Percentiles rank a stretch among this genome's conserved stretches.
These are phyloP conservation scores for Rhypophila decipiens DNA, from an alignment of 495 filamentous ascomycete species.

Conservation along the genomic window DNA sequence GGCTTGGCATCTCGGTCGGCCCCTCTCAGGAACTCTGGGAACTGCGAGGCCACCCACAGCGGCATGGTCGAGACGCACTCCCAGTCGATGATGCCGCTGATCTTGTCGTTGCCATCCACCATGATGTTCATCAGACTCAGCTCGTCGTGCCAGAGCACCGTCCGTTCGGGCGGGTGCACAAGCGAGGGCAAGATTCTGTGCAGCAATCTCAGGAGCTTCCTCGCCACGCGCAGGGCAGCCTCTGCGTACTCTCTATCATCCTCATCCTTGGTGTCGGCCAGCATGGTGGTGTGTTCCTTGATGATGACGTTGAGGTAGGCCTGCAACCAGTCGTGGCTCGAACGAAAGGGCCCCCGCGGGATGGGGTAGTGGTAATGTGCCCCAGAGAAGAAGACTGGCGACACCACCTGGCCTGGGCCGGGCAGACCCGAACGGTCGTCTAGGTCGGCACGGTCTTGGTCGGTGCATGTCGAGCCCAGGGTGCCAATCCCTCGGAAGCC, in stretches of 20 bases:
- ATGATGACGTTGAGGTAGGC: conserved; percentile 20
- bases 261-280: conserved; percentile 8
- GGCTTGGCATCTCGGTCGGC: conserved; percentile 22
- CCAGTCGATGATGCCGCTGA: conserved; percentile 50
- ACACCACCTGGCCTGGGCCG: conserved; percentile 20
- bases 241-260: conserved; percentile 24
- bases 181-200: conserved; percentile 23
- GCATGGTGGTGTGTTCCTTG: conserved; percentile 18
- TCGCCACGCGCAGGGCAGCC: conserved; percentile 14
- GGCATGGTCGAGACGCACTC: conserved; percentile 45
- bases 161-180: conserved; percentile 21
- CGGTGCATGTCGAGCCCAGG: conserved; percentile 4
- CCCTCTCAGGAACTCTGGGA: conserved; percentile 38
- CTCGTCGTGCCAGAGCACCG: conserved; percentile 41
- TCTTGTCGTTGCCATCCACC: conserved; percentile 32
- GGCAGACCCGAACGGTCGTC: not conserved
- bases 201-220: conserved; percentile 18
- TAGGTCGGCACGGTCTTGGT: not conserved
- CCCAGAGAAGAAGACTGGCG: conserved; percentile 20
- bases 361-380: conserved; percentile 19
- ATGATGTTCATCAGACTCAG: conserved; percentile 46
- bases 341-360: conserved; percentile 21
- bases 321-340: conserved; percentile 25
- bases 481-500: conserved; percentile 33
- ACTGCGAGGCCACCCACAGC: conserved; percentile 38